These are phyloP conservation scores for Colletotrichum camelliae DNA, from an alignment of 2,329 filamentous ascomycete genomes.

Conservation along the genomic window DNA sequence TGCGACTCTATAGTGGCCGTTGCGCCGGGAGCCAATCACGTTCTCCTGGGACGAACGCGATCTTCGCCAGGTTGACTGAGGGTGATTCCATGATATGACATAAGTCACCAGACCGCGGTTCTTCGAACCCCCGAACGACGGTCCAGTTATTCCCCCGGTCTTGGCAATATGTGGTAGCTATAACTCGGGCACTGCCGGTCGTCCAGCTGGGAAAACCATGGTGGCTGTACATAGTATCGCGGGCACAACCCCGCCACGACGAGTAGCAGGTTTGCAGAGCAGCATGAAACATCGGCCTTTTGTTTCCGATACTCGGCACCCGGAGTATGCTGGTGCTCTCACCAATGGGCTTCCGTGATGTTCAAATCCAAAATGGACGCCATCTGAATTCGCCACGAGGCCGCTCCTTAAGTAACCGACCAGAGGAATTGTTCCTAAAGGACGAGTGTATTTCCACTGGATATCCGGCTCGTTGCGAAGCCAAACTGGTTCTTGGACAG, in stretches of 20 bases:
- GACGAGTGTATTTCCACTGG: background rate
- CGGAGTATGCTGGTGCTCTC: background rate
- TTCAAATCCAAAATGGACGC: background rate
- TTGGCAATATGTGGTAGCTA: background rate
- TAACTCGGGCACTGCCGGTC: background rate
- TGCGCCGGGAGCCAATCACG: background rate
- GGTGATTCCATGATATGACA: background rate
- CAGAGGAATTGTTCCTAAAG: background rate
- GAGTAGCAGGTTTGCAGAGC: background rate
- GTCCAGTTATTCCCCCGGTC: background rate
- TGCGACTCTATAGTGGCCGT: background rate
- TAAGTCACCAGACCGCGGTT: background rate
- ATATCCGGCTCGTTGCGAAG: background rate
- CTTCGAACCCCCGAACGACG: background rate
- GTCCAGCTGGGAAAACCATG: background rate
- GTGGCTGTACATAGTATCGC: background rate
- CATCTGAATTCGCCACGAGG: constrained; percentile 12
- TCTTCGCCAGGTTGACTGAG: background rate
- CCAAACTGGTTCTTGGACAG: background rate
- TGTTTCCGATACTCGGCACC: constrained; percentile 20
- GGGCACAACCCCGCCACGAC: background rate
- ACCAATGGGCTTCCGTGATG: background rate
- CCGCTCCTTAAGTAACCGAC: background rate
- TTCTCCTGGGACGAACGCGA: background rate
- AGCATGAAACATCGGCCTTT: constrained; percentile 13